Base-by-base conservation (phyloP, 805 yeast species). In the Ogataea polymorpha region DNA sequence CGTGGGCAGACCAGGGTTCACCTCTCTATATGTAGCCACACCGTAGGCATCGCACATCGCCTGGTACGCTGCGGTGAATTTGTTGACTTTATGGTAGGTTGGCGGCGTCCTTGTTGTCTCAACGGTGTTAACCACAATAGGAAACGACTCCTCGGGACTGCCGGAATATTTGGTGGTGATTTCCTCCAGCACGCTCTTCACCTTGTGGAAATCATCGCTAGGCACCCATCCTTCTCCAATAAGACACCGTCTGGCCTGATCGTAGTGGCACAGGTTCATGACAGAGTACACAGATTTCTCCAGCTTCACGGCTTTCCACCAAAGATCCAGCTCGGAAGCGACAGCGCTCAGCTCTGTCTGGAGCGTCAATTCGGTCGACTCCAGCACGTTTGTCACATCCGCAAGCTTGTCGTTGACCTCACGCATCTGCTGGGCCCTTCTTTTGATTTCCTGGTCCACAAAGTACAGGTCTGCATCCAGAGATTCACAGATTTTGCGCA, bases 1-100 rank as follows among this genome's bases (percentile, higher is more conserved):
- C 1, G 99, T 91, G 4, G 99, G 91, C 49, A 93, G 70, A 40
- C 96, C 99, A 4, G 99, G 96, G 63, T 93, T 93, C 21, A 93
- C 93, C 65, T 93, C 99, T 54, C 88, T 82, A 67, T 93, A 93
- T 3, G 88, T 77, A 8, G 96, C 93, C 43, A 88, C 73, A 54
- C 98, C 99, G 65, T 93, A 93, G 3, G 97, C 93, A 63, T 93
- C 99, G 58, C 88, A 86, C 68, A 93, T 89, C 35, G 79, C 71
- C 70, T 93, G 99, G 72, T 88, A 93, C 0, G 96, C 96, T 24
- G 72, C 77, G 0, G 98, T 90, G 62, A 93, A 89, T 66, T 91
- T 91, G 67, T 91, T 93, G n/a, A 95, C 86, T 58, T 85, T 80
- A 66, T 89, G 96, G 63, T 71, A 89, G 1, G 99, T 93, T 36